phyloP scores from a whole-genome alignment of 306 rosid genomes.

The Citrullus colocynthis region DNA sequence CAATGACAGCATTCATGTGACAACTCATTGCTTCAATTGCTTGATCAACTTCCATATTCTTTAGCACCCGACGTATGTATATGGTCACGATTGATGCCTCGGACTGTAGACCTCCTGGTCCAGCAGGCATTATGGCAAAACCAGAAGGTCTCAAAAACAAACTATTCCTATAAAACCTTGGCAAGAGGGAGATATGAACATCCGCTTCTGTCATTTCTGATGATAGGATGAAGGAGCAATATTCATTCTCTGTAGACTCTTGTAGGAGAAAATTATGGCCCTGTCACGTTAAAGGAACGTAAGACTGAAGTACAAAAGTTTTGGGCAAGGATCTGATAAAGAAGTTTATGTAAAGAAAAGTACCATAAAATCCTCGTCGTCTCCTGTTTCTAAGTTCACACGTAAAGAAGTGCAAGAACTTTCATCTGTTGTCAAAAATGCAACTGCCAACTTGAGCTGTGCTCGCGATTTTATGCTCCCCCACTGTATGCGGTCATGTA shows the following conservation, averaged over 20 bases:
- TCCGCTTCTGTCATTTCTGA: neutral
- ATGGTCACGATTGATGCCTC: constrained; percentile 13
- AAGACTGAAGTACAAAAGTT: neutral
- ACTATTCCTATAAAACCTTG: neutral
- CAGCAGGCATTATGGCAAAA: constrained; percentile 18
- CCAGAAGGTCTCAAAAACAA: constrained; percentile 8
- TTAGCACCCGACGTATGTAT: constrained; percentile 8
- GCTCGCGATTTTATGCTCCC: neutral
- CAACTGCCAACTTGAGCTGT: constrained; percentile 2
- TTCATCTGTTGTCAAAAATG: neutral
- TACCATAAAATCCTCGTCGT: neutral
- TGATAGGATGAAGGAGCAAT: constrained; percentile 15
- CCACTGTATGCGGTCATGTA: constrained; percentile 7
- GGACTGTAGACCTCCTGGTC: constrained; percentile 3
- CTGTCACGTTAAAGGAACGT: constrained; percentile 4
- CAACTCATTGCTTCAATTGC: constrained; percentile 7
- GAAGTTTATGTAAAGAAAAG: neutral
- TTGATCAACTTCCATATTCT: neutral
- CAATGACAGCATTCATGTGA: neutral
- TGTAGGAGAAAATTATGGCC: constrained; percentile 7
- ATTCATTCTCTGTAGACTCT: constrained; percentile 12
- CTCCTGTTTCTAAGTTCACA: neutral
- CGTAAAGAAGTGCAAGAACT: neutral
- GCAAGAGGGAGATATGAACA: neutral
- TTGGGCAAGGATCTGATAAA: neutral